phyloP scores from a whole-genome alignment of 495 filamentous ascomycete genomes.

The Tetracladium marchalianum region DNA sequence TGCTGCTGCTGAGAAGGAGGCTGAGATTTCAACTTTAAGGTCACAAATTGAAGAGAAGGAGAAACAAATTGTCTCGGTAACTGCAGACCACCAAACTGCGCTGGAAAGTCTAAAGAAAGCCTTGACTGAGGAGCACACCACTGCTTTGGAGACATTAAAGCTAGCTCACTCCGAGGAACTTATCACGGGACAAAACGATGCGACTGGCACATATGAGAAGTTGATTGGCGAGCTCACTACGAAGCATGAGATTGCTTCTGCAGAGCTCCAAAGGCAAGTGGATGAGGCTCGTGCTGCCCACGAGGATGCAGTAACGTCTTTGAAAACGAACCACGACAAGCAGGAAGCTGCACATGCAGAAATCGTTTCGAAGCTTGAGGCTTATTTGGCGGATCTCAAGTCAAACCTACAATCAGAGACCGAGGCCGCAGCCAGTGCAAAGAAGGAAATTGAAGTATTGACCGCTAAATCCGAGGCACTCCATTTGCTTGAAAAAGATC shows the following conservation, averaged over 20 bases:
- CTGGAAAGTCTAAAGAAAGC: conserved; percentile 31
- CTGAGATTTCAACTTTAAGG: conserved; percentile 30
- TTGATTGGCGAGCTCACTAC: conserved; percentile 30
- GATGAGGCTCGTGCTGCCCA: conserved; percentile 32
- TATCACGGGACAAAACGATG: conserved; percentile 31
- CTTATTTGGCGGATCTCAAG: conserved; percentile 28
- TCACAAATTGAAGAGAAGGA: conserved; percentile 26
- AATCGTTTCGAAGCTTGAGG: conserved; percentile 29
- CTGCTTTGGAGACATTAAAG: conserved; percentile 29
- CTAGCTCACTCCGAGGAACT: conserved; percentile 30
- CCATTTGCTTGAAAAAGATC: conserved; percentile 29
- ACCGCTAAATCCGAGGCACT: conserved; percentile 27
- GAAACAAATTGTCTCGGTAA: conserved; percentile 7
- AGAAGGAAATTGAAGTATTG: conserved; percentile 32
- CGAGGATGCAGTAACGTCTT: conserved; percentile 29
- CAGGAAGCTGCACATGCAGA: conserved; percentile 5
- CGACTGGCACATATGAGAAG: conserved; percentile 29
- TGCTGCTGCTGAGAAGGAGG: conserved; percentile 14
- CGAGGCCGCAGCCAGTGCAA: conserved; percentile 26
- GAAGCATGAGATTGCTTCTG: conserved; percentile 31
- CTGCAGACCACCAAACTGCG: conserved; percentile 22
- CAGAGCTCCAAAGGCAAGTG: conserved; percentile 29
- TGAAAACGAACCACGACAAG: conserved; percentile 23
- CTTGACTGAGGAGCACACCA: conserved; percentile 35
- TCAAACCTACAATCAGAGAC: conserved; percentile 20